Conservation (phyloP, 169 alveolate species). For the Fabrea salina region DNA sequence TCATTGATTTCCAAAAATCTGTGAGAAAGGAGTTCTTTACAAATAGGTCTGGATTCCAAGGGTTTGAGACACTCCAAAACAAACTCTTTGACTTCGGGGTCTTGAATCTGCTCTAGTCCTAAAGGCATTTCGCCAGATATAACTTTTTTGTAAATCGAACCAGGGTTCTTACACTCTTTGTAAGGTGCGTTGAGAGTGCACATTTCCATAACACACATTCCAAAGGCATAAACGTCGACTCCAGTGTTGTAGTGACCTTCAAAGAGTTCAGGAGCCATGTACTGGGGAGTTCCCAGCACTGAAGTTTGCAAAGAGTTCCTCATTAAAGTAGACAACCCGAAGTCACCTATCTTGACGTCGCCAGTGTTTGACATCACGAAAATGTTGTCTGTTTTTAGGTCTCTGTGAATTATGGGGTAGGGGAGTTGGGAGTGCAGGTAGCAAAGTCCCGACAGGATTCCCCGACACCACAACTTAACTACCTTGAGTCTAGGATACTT, state of each 20-base stretch:
- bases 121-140: conserved; percentile 58
- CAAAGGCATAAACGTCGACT: conserved; percentile 86
- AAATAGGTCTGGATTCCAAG: conserved; percentile 69
- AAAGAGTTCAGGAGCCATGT: conserved; percentile 87
- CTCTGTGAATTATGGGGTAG: conserved; percentile 84
- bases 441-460: conserved; percentile 75
- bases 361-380: conserved; percentile 77
- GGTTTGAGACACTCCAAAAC: conserved; percentile 57
- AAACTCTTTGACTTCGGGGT: conserved; percentile 67
- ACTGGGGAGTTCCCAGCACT: conserved; percentile 87
- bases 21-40: conserved; percentile 49
- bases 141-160: conserved; percentile 69
- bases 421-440: conserved; percentile 74
- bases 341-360: conserved; percentile 86
- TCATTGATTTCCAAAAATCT: conserved; percentile 53
- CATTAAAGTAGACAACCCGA: conserved; percentile 21
- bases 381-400: conserved; percentile 83
- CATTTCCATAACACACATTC: conserved; percentile 86
- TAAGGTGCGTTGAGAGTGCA: conserved; percentile 78
- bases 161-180: conserved; percentile 70
- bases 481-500: conserved; percentile 75
- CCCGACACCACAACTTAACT: conserved; percentile 76
- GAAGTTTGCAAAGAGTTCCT: conserved; percentile 29
- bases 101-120: conserved; percentile 57
- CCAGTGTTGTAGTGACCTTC: conserved; percentile 75